Percentiles rank a stretch among this genome's conserved stretches.
These are phyloP conservation scores for Coniosporium tulheliwenetii DNA, from an alignment of 2,329 filamentous ascomycete species.

Conservation along the genomic window DNA sequence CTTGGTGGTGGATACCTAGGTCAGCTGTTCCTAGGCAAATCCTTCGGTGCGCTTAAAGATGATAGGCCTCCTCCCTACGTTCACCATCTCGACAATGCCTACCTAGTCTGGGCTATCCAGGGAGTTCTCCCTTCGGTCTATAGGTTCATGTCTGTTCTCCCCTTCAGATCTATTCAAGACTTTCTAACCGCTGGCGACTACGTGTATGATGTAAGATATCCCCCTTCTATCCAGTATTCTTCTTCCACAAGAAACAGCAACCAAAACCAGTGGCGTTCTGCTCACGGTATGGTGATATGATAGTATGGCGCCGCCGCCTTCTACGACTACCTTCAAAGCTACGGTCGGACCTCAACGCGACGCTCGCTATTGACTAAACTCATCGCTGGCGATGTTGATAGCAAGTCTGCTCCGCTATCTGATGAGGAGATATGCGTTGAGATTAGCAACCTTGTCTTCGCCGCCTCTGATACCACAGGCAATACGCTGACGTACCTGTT, in stretches of 20 bases:
- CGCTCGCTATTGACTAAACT: too few relatives aligned
- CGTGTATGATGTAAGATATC: too few relatives aligned
- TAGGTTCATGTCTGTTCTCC: neutral
- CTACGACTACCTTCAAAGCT: too few relatives aligned
- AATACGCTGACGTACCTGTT: slow-evolving; percentile 1
- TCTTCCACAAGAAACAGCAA: too few relatives aligned
- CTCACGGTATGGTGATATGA: too few relatives aligned
- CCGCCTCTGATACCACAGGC: slow-evolving; percentile 5
- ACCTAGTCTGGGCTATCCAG: neutral
- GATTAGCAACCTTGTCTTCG: neutral
- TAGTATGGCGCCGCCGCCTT: too few relatives aligned
- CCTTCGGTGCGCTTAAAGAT: neutral
- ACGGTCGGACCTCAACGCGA: too few relatives aligned
- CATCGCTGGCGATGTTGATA: too few relatives aligned
- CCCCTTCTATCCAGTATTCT: too few relatives aligned
- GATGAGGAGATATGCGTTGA: neutral
- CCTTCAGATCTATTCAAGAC: neutral
- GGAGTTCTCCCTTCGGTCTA: neutral
- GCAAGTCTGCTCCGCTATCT: neutral
- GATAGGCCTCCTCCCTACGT: neutral
- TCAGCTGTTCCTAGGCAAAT: slow-evolving; percentile 1
- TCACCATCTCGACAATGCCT: neutral
- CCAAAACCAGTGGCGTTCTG: too few relatives aligned
- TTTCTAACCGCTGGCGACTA: neutral
- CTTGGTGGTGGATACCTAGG: neutral